These are phyloP conservation scores for Rhododendron griersonianum DNA, from an alignment of 148 eudicot genomes.

Conservation along the genomic window DNA sequence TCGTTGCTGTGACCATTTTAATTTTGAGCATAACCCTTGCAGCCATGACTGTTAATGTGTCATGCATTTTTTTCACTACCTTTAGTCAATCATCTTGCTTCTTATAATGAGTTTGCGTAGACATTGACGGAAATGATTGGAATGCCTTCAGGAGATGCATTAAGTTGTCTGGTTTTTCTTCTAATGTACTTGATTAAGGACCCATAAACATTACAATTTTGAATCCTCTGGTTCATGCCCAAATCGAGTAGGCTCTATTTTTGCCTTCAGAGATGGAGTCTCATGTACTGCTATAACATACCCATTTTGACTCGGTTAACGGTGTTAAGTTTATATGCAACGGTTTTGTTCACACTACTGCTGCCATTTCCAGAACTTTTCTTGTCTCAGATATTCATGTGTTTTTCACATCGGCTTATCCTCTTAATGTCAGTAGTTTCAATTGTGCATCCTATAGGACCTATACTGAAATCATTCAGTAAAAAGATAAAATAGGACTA, in stretches of 20 bases:
- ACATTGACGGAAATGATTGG: background rate
- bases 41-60: no score
- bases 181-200: background rate
- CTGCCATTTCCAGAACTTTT: background rate
- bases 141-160: background rate
- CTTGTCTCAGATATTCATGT: background rate
- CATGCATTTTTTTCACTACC: background rate
- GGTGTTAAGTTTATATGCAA: background rate
- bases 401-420: background rate
- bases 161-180: background rate
- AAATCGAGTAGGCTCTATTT: background rate
- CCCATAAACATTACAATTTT: background rate
- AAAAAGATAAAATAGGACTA: background rate
- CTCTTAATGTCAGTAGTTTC: background rate
- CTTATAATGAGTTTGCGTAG: background rate
- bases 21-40: background rate
- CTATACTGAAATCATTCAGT: background rate
- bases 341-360: background rate
- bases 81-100: background rate
- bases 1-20: background rate
- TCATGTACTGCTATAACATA: background rate
- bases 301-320: background rate
- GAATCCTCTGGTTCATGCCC: background rate
- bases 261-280: background rate
- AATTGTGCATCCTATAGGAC: slow-evolving; percentile 10